phyloP scores from a whole-genome alignment of 2,329 filamentous ascomycete genomes.

The Sclerotinia sclerotiorum region DNA sequence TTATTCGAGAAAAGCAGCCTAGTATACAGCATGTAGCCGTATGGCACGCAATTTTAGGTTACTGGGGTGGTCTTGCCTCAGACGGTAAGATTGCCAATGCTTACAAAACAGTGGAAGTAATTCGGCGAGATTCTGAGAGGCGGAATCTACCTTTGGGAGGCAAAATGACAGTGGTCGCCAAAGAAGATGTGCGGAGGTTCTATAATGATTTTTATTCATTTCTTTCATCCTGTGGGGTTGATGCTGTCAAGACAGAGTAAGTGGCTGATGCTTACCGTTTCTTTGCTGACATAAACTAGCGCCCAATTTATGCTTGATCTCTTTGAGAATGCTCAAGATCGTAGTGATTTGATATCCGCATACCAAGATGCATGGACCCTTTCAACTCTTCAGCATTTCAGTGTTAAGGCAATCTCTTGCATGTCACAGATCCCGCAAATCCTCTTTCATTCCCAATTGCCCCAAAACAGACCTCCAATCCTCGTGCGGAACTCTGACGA shows the following conservation, averaged over 20 bases:
- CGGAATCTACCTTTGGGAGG: slow-evolving; percentile 55
- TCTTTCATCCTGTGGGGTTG: slow-evolving; percentile 69
- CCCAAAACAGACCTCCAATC: slow-evolving; percentile 69
- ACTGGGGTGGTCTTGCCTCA: slow-evolving; percentile 87
- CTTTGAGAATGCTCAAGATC: slow-evolving; percentile 64
- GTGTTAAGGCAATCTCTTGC: slow-evolving; percentile 79
- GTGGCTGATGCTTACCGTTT: background rate
- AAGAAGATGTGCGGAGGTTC: slow-evolving; percentile 71
- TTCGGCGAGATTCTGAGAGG: slow-evolving; percentile 50
- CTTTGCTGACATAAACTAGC: slow-evolving; percentile 26
- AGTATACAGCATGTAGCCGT: slow-evolving; percentile 82
- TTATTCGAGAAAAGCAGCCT: slow-evolving; percentile 67
- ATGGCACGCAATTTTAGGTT: slow-evolving; percentile 86
- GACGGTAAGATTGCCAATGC: slow-evolving; percentile 69
- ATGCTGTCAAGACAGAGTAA: slow-evolving; percentile 83
- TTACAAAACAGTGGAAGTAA: slow-evolving; percentile 71
- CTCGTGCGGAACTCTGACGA: slow-evolving; percentile 85
- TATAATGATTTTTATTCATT: slow-evolving; percentile 93
- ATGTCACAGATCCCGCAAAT: slow-evolving; percentile 90
- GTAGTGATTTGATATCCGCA: slow-evolving; percentile 67
- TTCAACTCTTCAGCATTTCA: slow-evolving; percentile 74
- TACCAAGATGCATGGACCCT: slow-evolving; percentile 89
- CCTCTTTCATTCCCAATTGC: slow-evolving; percentile 80
- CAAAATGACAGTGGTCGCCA: slow-evolving; percentile 70
- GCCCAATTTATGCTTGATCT: slow-evolving; percentile 87